phyloP scores from a whole-genome alignment of 1,139 yeast genomes.

The Zygosaccharomyces sapae region DNA sequence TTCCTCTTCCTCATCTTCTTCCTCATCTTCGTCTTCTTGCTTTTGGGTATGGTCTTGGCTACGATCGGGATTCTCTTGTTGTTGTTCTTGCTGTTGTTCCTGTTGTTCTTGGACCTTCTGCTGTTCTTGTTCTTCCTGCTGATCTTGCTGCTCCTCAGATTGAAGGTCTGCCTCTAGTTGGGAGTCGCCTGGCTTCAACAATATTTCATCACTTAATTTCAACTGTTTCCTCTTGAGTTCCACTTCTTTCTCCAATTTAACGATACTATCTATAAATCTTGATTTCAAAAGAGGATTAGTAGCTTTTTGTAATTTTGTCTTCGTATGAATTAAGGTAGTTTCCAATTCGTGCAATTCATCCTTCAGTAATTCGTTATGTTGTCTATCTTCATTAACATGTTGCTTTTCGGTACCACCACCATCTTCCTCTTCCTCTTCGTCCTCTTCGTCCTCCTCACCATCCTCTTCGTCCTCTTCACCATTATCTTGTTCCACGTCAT shows the following conservation, averaged over 20 bases:
- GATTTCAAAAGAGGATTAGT: slow-evolving; percentile 84
- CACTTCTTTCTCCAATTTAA: slow-evolving; percentile 73
- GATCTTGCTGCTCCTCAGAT: background rate
- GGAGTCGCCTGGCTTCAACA: slow-evolving; percentile 25
- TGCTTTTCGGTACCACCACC: slow-evolving; percentile 31
- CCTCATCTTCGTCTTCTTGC: slow-evolving; percentile 34
- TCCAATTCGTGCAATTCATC: slow-evolving; percentile 89
- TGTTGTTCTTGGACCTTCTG: slow-evolving; percentile 16
- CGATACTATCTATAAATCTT: slow-evolving; percentile 78
- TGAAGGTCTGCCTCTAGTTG: slow-evolving; percentile 26
- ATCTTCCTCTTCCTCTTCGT: slow-evolving; percentile 32
- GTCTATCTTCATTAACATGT: slow-evolving; percentile 42
- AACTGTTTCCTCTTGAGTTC: slow-evolving; percentile 77
- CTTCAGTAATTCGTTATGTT: slow-evolving; percentile 69
- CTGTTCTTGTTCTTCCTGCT: slow-evolving; percentile 26
- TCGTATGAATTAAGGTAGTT: slow-evolving; percentile 70
- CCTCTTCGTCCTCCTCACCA: slow-evolving; percentile 47
- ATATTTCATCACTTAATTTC: slow-evolving; percentile 39
- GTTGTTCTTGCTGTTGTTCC: slow-evolving; percentile 35
- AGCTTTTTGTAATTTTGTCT: slow-evolving; percentile 68
- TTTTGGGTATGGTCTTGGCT: slow-evolving; percentile 32
- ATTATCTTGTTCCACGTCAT: slow-evolving; percentile 39
- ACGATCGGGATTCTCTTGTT: slow-evolving; percentile 34
- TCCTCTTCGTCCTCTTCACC: slow-evolving; percentile 52
- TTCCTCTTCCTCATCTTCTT: slow-evolving; percentile 33